Evolutionary conservation across 164 flowering plant species (phyloP).

Genomic region (Stephania yunnanensis): DNA sequence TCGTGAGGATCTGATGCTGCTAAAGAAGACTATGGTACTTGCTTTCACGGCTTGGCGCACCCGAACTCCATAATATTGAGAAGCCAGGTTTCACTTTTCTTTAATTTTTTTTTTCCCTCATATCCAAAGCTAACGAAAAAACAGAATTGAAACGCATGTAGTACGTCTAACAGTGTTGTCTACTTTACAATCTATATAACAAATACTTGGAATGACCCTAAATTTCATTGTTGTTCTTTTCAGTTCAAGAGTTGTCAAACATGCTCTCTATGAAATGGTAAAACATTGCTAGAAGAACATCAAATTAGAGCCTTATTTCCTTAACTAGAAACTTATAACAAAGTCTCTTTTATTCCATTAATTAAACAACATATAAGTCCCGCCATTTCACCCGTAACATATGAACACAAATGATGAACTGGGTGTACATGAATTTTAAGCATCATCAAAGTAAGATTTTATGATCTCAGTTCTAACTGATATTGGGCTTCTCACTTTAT

Average conservation of each 20-base stretch:
- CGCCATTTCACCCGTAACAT: neutral
- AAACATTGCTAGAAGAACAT: neutral
- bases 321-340: too few species aligned
- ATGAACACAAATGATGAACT: too few species aligned
- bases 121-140: neutral
- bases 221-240: neutral
- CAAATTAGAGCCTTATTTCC: neutral
- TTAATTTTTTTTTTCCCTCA: neutral
- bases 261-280: neutral
- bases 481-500: conserved; percentile 29
- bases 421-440: neutral
- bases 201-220: neutral
- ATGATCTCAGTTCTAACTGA: conserved; percentile 24
- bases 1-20: neutral
- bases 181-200: neutral
- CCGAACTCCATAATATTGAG: neutral
- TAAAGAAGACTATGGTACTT: neutral
- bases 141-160: neutral
- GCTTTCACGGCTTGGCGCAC: neutral
- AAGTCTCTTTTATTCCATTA: neutral
- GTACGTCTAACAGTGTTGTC: neutral
- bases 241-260: neutral
- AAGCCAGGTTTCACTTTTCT: neutral
- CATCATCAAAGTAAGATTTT: conserved; percentile 11
- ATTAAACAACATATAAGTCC: neutral